phyloP scores from a whole-genome alignment of 179 eudicot genomes.

The Patellifolia procumbens region DNA sequence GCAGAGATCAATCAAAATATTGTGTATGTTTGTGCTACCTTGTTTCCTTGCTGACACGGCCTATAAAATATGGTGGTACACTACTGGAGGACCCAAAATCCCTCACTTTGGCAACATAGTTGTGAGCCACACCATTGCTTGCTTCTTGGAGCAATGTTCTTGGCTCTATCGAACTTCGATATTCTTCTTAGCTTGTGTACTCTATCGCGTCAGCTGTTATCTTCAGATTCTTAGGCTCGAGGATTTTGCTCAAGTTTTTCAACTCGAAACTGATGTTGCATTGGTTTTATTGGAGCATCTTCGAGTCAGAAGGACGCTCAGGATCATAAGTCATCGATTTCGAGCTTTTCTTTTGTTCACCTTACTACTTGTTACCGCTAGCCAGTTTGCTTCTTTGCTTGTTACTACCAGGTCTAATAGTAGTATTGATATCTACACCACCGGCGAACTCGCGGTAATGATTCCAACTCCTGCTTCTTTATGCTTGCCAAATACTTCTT shows the following conservation, averaged over 20 bases:
- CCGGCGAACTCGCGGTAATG: conserved; percentile 83
- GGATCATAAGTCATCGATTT: conserved; percentile 89
- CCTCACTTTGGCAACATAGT: conserved; percentile 55
- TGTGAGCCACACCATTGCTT: conserved; percentile 52
- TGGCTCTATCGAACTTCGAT: conserved; percentile 81
- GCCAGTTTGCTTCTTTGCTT: conserved; percentile 76
- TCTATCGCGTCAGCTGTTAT: conserved; percentile 76
- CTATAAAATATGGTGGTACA: conserved; percentile 95
- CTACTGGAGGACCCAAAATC: conserved; percentile 58
- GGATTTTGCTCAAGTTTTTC: conserved; percentile 76
- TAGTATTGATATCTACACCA: conserved; percentile 55
- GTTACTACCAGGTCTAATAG: conserved; percentile 53
- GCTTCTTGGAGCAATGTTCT: conserved; percentile 61
- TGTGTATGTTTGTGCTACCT: conserved; percentile 71
- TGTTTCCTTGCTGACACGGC: conserved; percentile 55
- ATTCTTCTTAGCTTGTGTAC: conserved; percentile 70
- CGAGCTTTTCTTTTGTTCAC: conserved; percentile 62
- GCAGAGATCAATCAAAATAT: conserved; percentile 79
- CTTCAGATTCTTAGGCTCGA: conserved; percentile 80
- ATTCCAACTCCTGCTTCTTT: not conserved
- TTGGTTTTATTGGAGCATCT: conserved; percentile 67
- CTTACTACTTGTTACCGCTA: conserved; percentile 62
- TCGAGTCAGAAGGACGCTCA: conserved; percentile 64
- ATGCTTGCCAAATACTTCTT: not conserved
- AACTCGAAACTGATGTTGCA: conserved; percentile 67